Percentiles rank a stretch among this genome's conserved stretches.
Conservation (phyloP, 495 filamentous ascomycete genomes). For the Aspergillus affinis region DNA sequence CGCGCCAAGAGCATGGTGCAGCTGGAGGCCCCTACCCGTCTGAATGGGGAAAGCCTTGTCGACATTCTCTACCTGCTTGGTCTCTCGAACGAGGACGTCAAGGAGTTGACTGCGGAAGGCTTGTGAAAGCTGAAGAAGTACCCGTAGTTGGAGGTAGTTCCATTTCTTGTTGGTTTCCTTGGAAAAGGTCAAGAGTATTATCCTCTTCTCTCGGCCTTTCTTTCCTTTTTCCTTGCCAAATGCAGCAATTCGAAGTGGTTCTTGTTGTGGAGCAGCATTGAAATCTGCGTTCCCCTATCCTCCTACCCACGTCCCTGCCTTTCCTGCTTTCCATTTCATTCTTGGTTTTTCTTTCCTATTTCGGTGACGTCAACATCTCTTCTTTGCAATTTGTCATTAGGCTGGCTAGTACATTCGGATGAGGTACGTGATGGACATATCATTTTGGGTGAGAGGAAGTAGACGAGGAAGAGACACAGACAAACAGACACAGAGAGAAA, state of each 20-base stretch:
- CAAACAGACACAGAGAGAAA: not conserved
- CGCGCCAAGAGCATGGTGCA: conserved; percentile 93
- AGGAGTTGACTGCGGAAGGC: conserved; percentile 39
- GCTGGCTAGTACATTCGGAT: not conserved
- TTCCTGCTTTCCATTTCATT: not conserved
- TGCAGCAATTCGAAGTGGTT: not conserved
- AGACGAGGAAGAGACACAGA: not conserved
- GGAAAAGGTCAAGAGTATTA: not conserved
- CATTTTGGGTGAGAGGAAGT: not conserved
- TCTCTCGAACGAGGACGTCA: conserved; percentile 64
- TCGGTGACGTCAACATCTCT: conserved; percentile 1
- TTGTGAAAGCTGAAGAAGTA: conserved; percentile 14
- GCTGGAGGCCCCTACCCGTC: conserved; percentile 72
- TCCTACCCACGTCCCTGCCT: not conserved
- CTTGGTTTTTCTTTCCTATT: not conserved
- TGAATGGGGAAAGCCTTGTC: conserved; percentile 76
- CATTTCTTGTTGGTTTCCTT: not conserved
- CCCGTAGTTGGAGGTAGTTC: not conserved
- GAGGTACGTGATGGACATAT: not conserved
- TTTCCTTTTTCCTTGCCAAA: not conserved
- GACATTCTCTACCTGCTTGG: conserved; percentile 87
- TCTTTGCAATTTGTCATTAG: not conserved
- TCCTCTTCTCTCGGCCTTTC: not conserved
- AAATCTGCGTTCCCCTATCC: not conserved
- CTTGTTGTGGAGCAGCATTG: not conserved